Conservation (phyloP, 78 protist species). For the Protostelium mycophagum region DNA sequence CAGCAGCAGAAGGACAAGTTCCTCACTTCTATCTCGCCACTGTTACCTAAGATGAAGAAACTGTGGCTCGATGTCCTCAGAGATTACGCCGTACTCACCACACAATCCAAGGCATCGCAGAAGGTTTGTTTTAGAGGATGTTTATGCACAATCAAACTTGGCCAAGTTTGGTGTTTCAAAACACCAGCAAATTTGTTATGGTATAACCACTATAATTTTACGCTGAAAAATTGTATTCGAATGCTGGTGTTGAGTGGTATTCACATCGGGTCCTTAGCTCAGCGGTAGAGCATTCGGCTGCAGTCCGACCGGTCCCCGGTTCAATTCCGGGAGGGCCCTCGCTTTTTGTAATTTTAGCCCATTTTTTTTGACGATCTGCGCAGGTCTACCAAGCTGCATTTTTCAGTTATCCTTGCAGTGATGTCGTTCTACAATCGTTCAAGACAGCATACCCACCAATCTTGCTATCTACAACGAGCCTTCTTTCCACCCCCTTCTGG, state of each 20-base stretch:
- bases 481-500: background rate
- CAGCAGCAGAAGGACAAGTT: background rate
- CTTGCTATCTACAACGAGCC: background rate
- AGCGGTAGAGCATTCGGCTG: no score
- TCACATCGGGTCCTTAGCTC: no score
- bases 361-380: no score
- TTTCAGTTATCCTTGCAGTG: background rate
- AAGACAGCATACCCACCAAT: background rate
- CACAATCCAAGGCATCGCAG: slow-evolving; percentile 1
- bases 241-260: no score
- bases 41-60: background rate
- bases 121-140: no score
- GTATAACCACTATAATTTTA: no score
- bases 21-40: background rate
- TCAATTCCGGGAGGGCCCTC: background rate
- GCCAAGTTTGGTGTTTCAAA: no score
- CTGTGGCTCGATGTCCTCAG: background rate
- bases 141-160: no score
- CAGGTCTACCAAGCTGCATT: background rate
- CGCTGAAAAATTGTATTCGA: no score
- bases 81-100: background rate
- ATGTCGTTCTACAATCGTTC: background rate
- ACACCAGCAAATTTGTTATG: no score
- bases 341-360: no score
- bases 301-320: no score